Conservation (phyloP, 805 yeast genomes). For the Metschnikowia gelsemii region DNA sequence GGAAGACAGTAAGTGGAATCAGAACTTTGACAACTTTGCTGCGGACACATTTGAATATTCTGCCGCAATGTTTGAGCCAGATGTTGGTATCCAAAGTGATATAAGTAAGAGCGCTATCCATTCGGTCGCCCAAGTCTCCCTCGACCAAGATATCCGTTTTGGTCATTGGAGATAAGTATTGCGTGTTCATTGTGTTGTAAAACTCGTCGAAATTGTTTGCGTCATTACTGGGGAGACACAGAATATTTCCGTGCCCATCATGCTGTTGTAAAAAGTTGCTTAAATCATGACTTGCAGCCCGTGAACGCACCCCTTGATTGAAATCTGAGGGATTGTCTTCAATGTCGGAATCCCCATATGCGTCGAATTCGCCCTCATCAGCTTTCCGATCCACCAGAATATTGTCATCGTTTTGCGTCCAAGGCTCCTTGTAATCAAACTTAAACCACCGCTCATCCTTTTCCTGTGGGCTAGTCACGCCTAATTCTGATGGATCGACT, state of each 20-base stretch:
- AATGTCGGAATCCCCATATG: constrained; percentile 29
- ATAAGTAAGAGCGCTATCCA: constrained; percentile 56
- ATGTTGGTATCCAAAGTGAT: constrained; percentile 74
- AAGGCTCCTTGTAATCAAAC: constrained; percentile 12
- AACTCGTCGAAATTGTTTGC: constrained; percentile 22
- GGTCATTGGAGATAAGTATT: constrained; percentile 17
- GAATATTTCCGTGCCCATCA: constrained; percentile 6
- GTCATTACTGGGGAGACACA: constrained; percentile 9
- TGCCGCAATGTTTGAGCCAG: constrained; percentile 80
- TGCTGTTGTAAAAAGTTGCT: constrained; percentile 14
- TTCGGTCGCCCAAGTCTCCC: constrained; percentile 56
- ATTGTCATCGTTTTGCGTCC: constrained; percentile 22
- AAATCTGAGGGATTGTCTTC: constrained; percentile 28
- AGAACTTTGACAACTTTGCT: constrained; percentile 57
- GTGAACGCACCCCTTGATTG: constrained; percentile 9
- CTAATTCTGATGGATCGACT: constrained; percentile 13
- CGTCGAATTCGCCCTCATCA: constrained; percentile 27
- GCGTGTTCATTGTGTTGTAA: constrained; percentile 26
- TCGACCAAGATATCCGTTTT: constrained; percentile 22
- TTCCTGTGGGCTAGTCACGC: constrained; percentile 18
- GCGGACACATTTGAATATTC: constrained; percentile 65
- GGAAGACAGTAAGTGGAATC: constrained; percentile 74
- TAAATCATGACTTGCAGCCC: constrained; percentile 6
- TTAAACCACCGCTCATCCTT: constrained; percentile 31
- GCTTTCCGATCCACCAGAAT: constrained; percentile 21